Evolutionary conservation across 495 filamentous ascomycete genomes (phyloP).

Genomic region (Tuber indicum): DNA sequence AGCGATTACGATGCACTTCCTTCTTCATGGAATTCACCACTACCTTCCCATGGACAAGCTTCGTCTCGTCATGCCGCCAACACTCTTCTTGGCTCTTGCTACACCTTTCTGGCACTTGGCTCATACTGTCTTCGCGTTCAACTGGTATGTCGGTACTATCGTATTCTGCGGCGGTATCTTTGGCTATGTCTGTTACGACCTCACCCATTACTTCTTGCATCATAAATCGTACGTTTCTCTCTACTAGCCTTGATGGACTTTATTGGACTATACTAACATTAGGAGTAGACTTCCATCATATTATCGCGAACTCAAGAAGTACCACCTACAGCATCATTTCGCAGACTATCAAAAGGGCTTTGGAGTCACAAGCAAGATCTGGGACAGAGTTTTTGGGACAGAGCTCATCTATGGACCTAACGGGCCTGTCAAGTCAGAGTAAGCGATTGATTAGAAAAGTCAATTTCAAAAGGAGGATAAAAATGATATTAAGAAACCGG

Average conservation of each 20-base stretch:
- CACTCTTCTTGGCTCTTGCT: slow-evolving; percentile 77
- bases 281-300: slow-evolving; percentile 63
- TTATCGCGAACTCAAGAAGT: slow-evolving; percentile 88
- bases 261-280: background rate
- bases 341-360: slow-evolving; percentile 97
- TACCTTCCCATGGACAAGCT: slow-evolving; percentile 98
- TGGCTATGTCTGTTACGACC: slow-evolving; percentile 91
- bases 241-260: background rate
- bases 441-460: slow-evolving; percentile 19
- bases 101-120: slow-evolving; percentile 90
- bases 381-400: slow-evolving; percentile 89
- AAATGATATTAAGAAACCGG: background rate
- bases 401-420: slow-evolving; percentile 52
- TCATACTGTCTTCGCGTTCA: slow-evolving; percentile 71
- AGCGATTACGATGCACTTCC: slow-evolving; percentile 81
- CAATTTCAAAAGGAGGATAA: background rate
- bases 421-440: slow-evolving; percentile 54
- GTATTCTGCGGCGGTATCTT: slow-evolving; percentile 88
- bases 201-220: slow-evolving; percentile 99
- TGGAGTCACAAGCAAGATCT: slow-evolving; percentile 95
- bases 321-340: slow-evolving; percentile 94
- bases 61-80: slow-evolving; percentile 93
- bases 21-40: slow-evolving; percentile 95
- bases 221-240: slow-evolving; percentile 67
- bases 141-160: slow-evolving; percentile 71